Evolutionary conservation across 352 stramenopile species (phyloP).

Genomic region (Globisporangium camurandrum): DNA sequence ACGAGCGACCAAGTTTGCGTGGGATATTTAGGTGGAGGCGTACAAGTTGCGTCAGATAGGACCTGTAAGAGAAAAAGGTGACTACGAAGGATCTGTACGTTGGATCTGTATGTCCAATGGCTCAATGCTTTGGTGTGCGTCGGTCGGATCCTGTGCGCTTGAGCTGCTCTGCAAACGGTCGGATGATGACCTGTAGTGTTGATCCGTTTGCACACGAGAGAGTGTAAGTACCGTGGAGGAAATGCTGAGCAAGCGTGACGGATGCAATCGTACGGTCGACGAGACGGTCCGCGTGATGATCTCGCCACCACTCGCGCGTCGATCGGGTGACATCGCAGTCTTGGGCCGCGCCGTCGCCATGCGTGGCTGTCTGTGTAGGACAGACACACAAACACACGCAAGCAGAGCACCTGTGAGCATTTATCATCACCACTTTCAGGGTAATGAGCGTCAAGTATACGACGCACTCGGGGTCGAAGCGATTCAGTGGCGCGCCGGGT

Average conservation of each 20-base stretch:
- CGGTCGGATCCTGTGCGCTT: not conserved
- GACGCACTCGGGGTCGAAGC: constrained; percentile 9
- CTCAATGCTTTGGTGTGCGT: constrained; percentile 5
- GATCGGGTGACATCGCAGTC: constrained; percentile 19
- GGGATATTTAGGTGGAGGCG: constrained; percentile 25
- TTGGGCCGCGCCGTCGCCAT: constrained; percentile 19
- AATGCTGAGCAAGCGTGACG: not conserved
- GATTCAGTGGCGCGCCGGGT: not conserved
- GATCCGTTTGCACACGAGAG: not conserved
- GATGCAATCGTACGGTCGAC: constrained; percentile 22
- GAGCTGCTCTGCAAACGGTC: constrained; percentile 36
- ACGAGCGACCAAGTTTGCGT: constrained; percentile 52
- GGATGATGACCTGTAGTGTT: constrained; percentile 35
- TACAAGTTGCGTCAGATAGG: not conserved
- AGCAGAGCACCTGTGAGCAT: not conserved
- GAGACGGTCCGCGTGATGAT: constrained; percentile 39
- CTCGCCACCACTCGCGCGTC: constrained; percentile 17
- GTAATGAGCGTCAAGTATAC: not conserved
- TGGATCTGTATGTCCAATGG: not conserved
- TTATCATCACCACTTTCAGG: not conserved
- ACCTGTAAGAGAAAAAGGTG: too few species aligned
- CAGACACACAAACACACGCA: too few species aligned
- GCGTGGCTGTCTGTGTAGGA: too few species aligned
- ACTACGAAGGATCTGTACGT: too few species aligned
- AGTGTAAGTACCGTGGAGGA: not conserved